Evolutionary conservation across 495 filamentous ascomycete genomes (phyloP), one percentile per base, ranked within the genome.

Genomic region (Lasiosphaeria hispida): DNA sequence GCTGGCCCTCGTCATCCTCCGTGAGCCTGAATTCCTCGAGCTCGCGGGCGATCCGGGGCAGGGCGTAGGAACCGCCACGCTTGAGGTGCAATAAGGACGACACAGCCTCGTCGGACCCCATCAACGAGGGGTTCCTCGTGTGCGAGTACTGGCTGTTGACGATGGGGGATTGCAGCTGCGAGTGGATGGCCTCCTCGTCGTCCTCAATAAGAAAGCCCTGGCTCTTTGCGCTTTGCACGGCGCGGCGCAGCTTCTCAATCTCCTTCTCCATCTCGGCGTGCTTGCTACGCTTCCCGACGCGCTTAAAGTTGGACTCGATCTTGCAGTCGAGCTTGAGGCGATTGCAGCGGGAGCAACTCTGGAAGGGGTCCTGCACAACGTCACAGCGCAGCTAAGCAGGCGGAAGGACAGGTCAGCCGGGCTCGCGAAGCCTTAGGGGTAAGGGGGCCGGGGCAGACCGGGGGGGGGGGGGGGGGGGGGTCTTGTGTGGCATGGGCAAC

Each of bases 261-360:
- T 91, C 86, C 73, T 87, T 89, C 68, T 94, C 91, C 91, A 96
- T 95, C 72, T 96, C 92, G 45, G 90, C 90, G 72, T 96, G 91
- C 64, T 89, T 89, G 57, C 85, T 90, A 48, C 92, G 85, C 78
- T 97, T 97, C 51, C 90, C 92, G 36, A 96, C 80, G 49, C 92
- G 88, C 75, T 94, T 95, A 76, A 97, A 97, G 67, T 92, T 92
- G 59, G 88, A 89, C 69, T 96, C 90, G 69, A 97, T 96, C 65
- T 91, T 91, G 80, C 92, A 97, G 19, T 86, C 83, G 57, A 96
- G 88, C 65, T 86, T 88, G 57, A 95, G 81, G 63, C 91, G 90
- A 67, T 83, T 86, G 76, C 92, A 97, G 61, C 92, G 81, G 33
- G 85, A 87, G 73, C 92, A 97, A 60, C 84, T 80, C 48, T 81